Evolutionary conservation across 257 asterid genomes (phyloP).

Genomic region (Osmanthus fragrans): DNA sequence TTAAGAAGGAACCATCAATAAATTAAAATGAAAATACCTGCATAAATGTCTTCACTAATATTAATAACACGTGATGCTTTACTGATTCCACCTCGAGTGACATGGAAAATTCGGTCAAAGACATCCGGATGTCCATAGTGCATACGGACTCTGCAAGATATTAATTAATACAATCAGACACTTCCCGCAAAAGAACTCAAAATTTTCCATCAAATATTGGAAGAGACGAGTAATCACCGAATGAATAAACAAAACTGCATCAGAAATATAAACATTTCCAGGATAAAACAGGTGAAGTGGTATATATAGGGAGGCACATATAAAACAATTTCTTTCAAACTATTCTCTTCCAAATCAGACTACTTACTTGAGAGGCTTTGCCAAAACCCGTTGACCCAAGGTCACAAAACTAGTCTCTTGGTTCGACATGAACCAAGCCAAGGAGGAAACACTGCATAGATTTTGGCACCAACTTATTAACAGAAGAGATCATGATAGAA

Average conservation of each 20-base stretch:
- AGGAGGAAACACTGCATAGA: conserved; percentile 90
- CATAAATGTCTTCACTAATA: conserved; percentile 94
- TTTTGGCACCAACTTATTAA: conserved; percentile 15
- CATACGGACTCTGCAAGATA: conserved; percentile 87
- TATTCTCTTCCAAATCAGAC: conserved; percentile 12
- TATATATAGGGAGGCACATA: conserved; percentile 1
- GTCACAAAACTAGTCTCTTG: conserved; percentile 99
- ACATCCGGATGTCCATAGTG: conserved; percentile 99
- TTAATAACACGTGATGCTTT: conserved; percentile 96
- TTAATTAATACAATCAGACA: conserved; percentile 14
- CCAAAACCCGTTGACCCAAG: conserved; percentile 96
- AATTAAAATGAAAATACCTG: conserved; percentile 51
- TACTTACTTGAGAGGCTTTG: conserved; percentile 91
- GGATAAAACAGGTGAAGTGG: conserved; percentile 11
- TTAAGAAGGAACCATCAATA: not conserved
- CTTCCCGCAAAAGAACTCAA: not conserved
- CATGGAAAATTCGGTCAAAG: conserved; percentile 89
- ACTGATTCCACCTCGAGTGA: conserved; percentile 97
- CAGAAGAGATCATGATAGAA: conserved; percentile 9
- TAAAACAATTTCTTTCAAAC: conserved; percentile 1
- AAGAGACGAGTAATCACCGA: not conserved
- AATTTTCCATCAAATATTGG: not conserved
- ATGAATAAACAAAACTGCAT: conserved; percentile 2
- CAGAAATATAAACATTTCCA: conserved; percentile 12
- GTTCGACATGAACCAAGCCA: conserved; percentile 99